Percentiles rank a stretch among this genome's conserved stretches.
These are phyloP conservation scores for Xerocomellus intermedius DNA, from an alignment of 768 basidiomycete species.

Conservation along the genomic window DNA sequence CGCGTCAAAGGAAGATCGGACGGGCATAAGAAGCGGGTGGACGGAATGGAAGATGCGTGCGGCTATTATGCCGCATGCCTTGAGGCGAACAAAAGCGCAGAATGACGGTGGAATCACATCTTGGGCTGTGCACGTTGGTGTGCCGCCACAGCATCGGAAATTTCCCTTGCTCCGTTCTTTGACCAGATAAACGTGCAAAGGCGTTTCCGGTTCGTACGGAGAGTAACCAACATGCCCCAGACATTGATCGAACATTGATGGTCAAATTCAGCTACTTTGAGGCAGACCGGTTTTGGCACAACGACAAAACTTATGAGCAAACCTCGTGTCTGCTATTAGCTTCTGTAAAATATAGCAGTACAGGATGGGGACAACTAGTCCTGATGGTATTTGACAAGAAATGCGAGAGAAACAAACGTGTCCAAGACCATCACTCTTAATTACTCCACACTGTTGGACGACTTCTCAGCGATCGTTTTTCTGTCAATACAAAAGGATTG, in stretches of 20 bases:
- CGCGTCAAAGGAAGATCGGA: not conserved
- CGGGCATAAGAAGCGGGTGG: not conserved
- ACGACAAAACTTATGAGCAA: no score
- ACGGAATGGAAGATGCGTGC: not conserved
- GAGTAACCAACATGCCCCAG: not conserved
- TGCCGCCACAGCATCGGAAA: not conserved
- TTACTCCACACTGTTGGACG: conserved; percentile 16
- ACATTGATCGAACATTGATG: not conserved
- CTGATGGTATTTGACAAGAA: conserved; percentile 5
- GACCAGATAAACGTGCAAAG: no score
- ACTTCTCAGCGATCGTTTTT: conserved; percentile 11
- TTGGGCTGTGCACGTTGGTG: conserved; percentile 8
- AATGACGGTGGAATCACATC: not conserved
- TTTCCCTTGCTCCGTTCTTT: not conserved
- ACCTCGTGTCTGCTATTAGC: not conserved
- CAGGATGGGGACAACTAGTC: conserved; percentile 3
- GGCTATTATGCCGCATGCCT: conserved; percentile 21
- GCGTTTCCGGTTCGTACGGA: no score
- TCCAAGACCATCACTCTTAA: conserved; percentile 3
- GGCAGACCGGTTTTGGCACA: no score
- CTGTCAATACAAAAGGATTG: conserved; percentile 47
- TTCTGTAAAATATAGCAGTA: conserved; percentile 7
- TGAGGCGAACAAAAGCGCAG: conserved; percentile 22
- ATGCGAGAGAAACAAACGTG: not conserved
- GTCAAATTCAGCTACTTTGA: no score